Evolutionary conservation across 768 basidiomycete genomes (phyloP).

Genomic region (Suillus brevipes): DNA sequence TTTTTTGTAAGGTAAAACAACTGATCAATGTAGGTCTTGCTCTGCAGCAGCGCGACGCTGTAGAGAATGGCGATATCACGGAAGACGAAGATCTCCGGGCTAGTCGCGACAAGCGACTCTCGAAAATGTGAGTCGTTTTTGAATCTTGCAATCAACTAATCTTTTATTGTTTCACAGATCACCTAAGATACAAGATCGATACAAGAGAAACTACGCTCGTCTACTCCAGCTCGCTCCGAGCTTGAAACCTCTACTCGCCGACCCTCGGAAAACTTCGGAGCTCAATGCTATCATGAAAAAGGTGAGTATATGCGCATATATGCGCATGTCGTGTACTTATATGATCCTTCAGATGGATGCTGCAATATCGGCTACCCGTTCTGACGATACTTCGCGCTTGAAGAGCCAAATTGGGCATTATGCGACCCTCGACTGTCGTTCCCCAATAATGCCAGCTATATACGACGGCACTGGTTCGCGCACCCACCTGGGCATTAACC

Average conservation of each 20-base stretch:
- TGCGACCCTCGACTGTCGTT: background rate
- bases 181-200: background rate
- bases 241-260: background rate
- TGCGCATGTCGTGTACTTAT: background rate
- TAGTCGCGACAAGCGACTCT: background rate
- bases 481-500: conserved; percentile 6
- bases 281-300: background rate
- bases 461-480: background rate
- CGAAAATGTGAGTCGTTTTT: background rate
- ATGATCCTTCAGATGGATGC: background rate
- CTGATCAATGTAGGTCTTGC: no score
- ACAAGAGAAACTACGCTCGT: background rate
- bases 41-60: background rate
- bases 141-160: background rate
- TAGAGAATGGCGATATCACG: background rate
- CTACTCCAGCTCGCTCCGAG: background rate
- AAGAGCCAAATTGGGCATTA: background rate
- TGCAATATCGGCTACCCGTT: background rate
- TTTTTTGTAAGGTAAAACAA: conserved; percentile 8
- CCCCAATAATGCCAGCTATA: background rate
- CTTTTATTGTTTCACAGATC: background rate
- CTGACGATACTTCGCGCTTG: background rate
- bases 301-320: conserved; percentile 6
- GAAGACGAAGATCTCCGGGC: background rate
- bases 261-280: background rate